Evolutionary conservation across 2,329 filamentous ascomycete genomes (phyloP).

Genomic region (Trichoderma guizhouense): DNA sequence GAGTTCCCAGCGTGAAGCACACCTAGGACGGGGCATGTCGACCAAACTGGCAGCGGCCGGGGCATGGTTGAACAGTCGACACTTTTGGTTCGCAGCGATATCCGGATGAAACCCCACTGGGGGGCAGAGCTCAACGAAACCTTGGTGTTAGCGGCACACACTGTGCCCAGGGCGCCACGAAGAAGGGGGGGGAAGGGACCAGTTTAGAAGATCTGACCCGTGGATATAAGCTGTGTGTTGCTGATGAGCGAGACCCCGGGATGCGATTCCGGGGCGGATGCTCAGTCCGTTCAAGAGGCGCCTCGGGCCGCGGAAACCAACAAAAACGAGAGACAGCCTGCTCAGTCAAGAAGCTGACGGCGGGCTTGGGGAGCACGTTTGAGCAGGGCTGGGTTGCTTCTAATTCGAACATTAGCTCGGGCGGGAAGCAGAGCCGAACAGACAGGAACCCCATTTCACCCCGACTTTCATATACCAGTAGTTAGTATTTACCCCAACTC

Average conservation of each 20-base stretch:
- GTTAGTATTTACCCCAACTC: background rate
- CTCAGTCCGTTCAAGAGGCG: background rate
- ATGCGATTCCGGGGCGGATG: conserved; percentile 1
- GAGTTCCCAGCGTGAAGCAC: background rate
- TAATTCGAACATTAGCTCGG: background rate
- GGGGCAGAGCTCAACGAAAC: background rate
- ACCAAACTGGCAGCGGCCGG: background rate
- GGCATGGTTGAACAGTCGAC: background rate
- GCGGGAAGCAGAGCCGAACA: conserved; percentile 1
- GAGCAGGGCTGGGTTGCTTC: background rate
- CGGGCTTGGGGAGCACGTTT: background rate
- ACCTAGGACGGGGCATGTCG: background rate
- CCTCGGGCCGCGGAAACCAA: background rate
- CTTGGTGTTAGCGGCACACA: background rate
- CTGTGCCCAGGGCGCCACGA: background rate
- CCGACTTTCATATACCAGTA: background rate
- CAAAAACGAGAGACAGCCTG: background rate
- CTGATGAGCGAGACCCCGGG: background rate
- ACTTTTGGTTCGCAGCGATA: conserved; percentile 8
- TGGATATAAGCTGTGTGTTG: background rate
- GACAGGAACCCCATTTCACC: background rate
- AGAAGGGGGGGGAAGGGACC: background rate
- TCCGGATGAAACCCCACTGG: background rate
- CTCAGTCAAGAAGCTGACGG: background rate
- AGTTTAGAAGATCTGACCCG: background rate